Evolutionary conservation across 73 alveolate genomes (phyloP).

Genomic region (Symbiodinium pilosum): DNA sequence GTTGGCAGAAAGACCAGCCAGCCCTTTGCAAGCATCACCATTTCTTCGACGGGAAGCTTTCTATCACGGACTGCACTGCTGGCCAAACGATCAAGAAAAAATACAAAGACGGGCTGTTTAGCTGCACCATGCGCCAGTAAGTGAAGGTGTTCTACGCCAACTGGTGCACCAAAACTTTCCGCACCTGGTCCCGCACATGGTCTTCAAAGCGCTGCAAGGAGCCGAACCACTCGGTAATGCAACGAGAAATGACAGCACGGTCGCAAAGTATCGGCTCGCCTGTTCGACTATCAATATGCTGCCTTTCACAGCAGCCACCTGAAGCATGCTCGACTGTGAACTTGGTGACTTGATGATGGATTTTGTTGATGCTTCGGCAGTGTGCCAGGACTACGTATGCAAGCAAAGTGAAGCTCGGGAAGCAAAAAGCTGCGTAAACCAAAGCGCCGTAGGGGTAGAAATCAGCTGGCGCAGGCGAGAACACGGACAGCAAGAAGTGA

Average conservation of each 20-base stretch:
- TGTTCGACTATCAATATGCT: neutral
- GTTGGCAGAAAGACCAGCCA: too few species aligned
- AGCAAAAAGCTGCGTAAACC: neutral
- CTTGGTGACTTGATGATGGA: neutral
- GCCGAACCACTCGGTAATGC: neutral
- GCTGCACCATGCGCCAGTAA: too few species aligned
- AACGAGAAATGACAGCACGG: neutral
- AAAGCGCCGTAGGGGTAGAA: too few species aligned
- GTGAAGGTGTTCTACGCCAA: neutral
- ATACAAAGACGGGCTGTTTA: too few species aligned
- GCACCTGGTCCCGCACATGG: neutral
- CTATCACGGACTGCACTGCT: too few species aligned
- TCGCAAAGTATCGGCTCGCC: neutral
- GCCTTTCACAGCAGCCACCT: neutral
- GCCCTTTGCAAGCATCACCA: too few species aligned
- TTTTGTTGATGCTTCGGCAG: neutral
- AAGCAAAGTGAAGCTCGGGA: neutral
- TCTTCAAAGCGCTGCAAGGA: neutral
- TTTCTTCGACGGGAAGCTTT: too few species aligned
- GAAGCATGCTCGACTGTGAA: neutral
- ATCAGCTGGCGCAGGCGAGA: too few species aligned
- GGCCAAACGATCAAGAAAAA: too few species aligned
- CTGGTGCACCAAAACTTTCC: neutral
- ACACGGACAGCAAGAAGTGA: too few species aligned
- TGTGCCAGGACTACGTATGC: neutral